Conservation (phyloP, 805 yeast genomes). For the Candida multigemmis region DNA sequence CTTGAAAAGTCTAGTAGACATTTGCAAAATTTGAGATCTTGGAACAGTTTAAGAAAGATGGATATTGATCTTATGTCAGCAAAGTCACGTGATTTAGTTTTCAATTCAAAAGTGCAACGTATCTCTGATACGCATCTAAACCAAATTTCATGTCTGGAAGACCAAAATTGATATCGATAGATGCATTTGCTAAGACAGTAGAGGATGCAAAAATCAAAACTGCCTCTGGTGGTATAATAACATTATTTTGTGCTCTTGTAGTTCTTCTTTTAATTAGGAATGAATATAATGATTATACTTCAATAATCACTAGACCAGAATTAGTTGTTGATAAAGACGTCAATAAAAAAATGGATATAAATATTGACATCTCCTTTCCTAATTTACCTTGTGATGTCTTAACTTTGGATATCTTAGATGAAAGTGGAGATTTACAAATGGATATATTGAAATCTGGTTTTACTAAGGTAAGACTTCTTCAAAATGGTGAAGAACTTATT, state of each 20-base stretch:
- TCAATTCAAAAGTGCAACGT: too few species aligned
- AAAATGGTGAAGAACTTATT: conserved; percentile 36
- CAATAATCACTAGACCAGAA: conserved; percentile 66
- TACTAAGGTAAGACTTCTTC: conserved; percentile 53
- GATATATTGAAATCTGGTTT: conserved; percentile 69
- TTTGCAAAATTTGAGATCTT: too few species aligned
- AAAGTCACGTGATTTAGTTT: too few species aligned
- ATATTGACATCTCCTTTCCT: conserved; percentile 77
- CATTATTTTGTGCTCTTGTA: conserved; percentile 56
- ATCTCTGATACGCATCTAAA: too few species aligned
- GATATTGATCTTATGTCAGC: too few species aligned
- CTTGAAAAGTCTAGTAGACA: conserved; percentile 10
- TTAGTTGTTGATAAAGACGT: conserved; percentile 82
- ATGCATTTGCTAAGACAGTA: conserved; percentile 89
- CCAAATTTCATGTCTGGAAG: too few species aligned
- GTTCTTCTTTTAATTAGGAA: conserved; percentile 55
- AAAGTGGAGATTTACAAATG: conserved; percentile 73
- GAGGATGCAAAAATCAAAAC: conserved; percentile 90
- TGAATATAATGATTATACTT: conserved; percentile 71
- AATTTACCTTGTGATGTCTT: conserved; percentile 77
- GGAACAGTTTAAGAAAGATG: too few species aligned
- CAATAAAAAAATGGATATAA: conserved; percentile 65
- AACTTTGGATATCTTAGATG: conserved; percentile 81
- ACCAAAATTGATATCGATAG: conserved; percentile 50
- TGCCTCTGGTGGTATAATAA: conserved; percentile 82